phyloP scores from a whole-genome alignment of 805 yeast genomes.

The Schwanniomyces polymorphus region DNA sequence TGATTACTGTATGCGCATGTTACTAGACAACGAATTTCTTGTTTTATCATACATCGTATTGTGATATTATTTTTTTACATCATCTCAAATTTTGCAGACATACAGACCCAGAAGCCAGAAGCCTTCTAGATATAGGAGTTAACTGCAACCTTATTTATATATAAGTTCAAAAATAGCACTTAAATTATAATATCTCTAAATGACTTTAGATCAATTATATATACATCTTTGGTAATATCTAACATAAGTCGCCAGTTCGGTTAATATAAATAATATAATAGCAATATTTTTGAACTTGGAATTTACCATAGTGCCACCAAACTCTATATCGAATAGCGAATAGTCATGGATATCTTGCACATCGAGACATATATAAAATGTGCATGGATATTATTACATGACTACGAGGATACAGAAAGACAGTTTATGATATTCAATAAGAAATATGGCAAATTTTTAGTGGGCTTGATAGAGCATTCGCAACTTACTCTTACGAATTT shows the following conservation, averaged over 20 bases:
- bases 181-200: background rate
- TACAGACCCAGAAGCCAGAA: background rate
- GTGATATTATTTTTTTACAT: background rate
- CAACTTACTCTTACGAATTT: conserved; percentile 22
- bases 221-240: no score
- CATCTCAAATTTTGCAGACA: background rate
- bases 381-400: conserved; percentile 6
- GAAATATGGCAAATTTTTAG: conserved; percentile 12
- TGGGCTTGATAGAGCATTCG: conserved; percentile 15
- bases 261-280: background rate
- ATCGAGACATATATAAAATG: conserved; percentile 5
- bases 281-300: background rate
- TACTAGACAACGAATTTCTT: background rate
- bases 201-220: background rate
- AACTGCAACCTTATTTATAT: background rate
- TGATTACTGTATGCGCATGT: background rate
- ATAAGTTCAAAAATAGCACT: background rate
- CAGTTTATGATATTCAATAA: conserved; percentile 4
- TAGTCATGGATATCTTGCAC: conserved; percentile 2
- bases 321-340: background rate
- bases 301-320: background rate
- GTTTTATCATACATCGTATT: background rate
- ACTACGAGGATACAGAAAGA: background rate
- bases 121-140: background rate
- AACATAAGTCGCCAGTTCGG: no score